These are phyloP conservation scores for Xylaria sp. DNA, from an alignment of 2,329 filamentous ascomycete species.

Conservation along the genomic window DNA sequence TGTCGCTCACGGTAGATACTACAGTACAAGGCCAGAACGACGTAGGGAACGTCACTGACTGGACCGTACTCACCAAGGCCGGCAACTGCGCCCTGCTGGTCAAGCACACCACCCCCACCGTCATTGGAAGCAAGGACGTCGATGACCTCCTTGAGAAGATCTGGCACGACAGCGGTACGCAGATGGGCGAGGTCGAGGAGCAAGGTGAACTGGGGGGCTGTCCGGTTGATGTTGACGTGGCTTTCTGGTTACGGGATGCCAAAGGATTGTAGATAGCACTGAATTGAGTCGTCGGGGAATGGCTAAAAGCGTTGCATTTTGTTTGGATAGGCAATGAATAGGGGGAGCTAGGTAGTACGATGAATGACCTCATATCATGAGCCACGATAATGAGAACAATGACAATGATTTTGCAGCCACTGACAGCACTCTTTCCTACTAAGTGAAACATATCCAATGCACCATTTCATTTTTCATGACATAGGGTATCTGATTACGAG, in stretches of 20 bases:
- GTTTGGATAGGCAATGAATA: too few species aligned
- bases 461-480: too few species aligned
- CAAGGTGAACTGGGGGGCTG: slow-evolving; percentile 13
- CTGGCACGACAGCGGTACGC: slow-evolving; percentile 1
- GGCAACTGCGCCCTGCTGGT: slow-evolving; percentile 18
- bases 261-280: neutral
- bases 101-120: slow-evolving; percentile 14
- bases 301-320: too few species aligned
- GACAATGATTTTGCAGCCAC: too few species aligned
- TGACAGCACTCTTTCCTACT: too few species aligned
- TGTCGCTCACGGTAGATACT: neutral
- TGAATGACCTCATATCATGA: too few species aligned
- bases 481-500: too few species aligned
- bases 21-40: slow-evolving; percentile 8
- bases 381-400: too few species aligned
- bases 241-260: slow-evolving; percentile 23
- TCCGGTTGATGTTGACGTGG: slow-evolving; percentile 7
- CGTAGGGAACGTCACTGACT: slow-evolving; percentile 8
- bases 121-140: slow-evolving; percentile 23
- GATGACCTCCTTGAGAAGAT: slow-evolving; percentile 16
- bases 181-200: slow-evolving; percentile 14
- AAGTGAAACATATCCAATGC: too few species aligned
- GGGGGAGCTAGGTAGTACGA: too few species aligned
- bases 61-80: slow-evolving; percentile 11
- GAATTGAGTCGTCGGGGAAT: neutral